Conservation (phyloP, 441 rosid species). For the Capsella rubella region DNA sequence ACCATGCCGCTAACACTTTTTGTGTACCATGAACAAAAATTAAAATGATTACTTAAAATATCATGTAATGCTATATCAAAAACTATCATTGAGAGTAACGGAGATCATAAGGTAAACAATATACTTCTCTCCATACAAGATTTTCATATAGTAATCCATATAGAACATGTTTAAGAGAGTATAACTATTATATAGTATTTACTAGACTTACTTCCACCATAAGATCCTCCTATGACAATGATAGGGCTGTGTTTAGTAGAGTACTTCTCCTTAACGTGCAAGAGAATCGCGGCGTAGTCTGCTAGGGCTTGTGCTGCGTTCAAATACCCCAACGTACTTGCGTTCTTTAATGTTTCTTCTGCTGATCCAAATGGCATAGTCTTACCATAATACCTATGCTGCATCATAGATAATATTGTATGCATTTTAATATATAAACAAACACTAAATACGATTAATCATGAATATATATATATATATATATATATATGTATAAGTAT, state of each 20-base stretch:
- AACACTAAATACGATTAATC: neutral
- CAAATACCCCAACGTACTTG: constrained; percentile 65
- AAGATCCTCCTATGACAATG: constrained; percentile 78
- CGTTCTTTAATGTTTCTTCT: constrained; percentile 55
- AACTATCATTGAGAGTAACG: neutral
- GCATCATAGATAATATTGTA: constrained; percentile 21
- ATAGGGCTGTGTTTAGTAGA: constrained; percentile 59
- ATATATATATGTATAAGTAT: neutral
- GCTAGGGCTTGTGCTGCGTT: constrained; percentile 77
- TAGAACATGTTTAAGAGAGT: neutral
- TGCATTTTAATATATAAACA: neutral
- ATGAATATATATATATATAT: neutral
- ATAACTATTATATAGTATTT: neutral
- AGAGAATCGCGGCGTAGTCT: constrained; percentile 72
- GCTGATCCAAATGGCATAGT: constrained; percentile 65
- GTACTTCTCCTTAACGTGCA: constrained; percentile 54
- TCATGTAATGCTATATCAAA: neutral
- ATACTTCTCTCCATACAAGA: neutral
- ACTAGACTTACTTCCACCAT: constrained; percentile 74
- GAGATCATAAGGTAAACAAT: neutral
- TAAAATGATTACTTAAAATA: neutral
- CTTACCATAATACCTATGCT: constrained; percentile 80
- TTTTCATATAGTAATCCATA: neutral
- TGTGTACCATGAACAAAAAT: constrained; percentile 13
- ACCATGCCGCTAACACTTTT: constrained; percentile 66